Percentiles rank a stretch among this genome's conserved stretches.
These are phyloP conservation scores for Trichoderma polysporum DNA, from an alignment of 2,329 filamentous ascomycete genomes.

Conservation along the genomic window DNA sequence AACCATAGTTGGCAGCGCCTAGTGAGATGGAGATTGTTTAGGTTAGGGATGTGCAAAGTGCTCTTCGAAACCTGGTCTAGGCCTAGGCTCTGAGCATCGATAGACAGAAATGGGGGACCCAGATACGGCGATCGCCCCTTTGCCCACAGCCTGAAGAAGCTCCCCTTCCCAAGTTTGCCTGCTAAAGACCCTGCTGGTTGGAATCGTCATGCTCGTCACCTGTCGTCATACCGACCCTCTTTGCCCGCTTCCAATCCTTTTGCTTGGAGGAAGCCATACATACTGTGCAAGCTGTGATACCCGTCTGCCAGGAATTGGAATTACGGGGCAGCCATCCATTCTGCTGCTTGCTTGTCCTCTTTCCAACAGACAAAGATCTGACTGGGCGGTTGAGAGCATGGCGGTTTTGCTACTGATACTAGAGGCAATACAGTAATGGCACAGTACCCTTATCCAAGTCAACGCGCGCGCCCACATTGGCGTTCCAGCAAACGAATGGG, in stretches of 20 bases:
- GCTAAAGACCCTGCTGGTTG: slow-evolving; percentile 9
- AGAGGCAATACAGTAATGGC: not conserved
- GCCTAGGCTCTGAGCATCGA: not conserved
- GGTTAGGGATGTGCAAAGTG: not conserved
- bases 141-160: not conserved
- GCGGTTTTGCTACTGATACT: too few species aligned
- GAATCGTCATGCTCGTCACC: slow-evolving; percentile 18
- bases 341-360: not conserved
- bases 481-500: not conserved
- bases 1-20: not conserved
- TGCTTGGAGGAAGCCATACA: not conserved
- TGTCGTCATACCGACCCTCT: slow-evolving; percentile 8
- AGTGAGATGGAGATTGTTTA: not conserved
- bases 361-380: not conserved
- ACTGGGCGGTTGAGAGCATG: too few species aligned
- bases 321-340: not conserved
- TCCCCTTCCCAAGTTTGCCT: not conserved
- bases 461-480: not conserved
- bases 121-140: not conserved
- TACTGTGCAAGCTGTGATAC: not conserved
- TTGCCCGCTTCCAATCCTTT: not conserved
- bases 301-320: not conserved
- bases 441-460: not conserved
- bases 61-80: not conserved
- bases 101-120: not conserved